phyloP scores from a whole-genome alignment of 108 stramenopile species.

The Aureococcus anophagefferens region DNA sequence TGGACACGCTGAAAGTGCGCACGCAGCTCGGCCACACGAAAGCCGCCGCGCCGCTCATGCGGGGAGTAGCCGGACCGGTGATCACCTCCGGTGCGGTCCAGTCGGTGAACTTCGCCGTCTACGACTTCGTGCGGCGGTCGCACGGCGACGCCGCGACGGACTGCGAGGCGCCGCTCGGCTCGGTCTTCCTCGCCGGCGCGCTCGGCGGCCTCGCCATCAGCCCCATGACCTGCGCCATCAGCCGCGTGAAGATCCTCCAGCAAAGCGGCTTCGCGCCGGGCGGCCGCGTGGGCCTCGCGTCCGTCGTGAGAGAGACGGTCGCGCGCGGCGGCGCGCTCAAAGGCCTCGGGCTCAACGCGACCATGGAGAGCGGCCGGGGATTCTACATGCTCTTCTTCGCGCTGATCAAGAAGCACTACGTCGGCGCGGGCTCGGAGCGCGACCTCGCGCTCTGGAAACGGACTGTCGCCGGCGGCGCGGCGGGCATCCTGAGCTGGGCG shows the following conservation, averaged over 20 bases:
- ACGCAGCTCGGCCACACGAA: constrained; percentile 37
- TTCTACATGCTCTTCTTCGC: no score
- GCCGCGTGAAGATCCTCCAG: no score
- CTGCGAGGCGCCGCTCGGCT: constrained; percentile 46
- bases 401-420: background rate
- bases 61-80: constrained; percentile 3
- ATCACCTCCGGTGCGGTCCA: constrained; percentile 5
- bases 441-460: background rate
- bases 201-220: no score
- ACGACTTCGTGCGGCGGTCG: constrained; percentile 3
- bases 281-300: constrained; percentile 27
- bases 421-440: background rate
- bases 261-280: no score
- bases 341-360: no score
- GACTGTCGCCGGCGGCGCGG: constrained; percentile 32
- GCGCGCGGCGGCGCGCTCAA: constrained; percentile 5
- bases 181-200: constrained; percentile 37
- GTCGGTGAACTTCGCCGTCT: background rate
- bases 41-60: background rate
- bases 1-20: constrained; percentile 48
- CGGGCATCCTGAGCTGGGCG: constrained; percentile 49
- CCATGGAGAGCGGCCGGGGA: no score
- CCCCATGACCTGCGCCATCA: no score
- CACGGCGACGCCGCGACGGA: constrained; percentile 23
- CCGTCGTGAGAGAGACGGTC: constrained; percentile 26